These are phyloP conservation scores for Naematelia aurantialba DNA, from an alignment of 768 basidiomycete species.

Conservation along the genomic window DNA sequence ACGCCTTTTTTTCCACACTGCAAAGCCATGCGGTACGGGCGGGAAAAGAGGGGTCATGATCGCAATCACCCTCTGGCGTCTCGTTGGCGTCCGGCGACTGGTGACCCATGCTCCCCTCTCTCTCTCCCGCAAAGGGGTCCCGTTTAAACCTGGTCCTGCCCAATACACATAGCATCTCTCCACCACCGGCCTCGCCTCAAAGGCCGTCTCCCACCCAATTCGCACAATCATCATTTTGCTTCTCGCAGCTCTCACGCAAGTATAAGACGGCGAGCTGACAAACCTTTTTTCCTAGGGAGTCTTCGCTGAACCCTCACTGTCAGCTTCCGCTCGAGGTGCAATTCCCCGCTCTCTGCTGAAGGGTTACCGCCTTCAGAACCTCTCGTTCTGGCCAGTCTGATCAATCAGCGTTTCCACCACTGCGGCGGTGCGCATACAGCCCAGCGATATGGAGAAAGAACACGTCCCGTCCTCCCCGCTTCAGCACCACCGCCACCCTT, in stretches of 20 bases:
- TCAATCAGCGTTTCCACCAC: no score
- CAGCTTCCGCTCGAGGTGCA: no score
- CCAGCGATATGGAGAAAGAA: slow-evolving; percentile 25
- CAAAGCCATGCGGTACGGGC: background rate
- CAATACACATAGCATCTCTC: background rate
- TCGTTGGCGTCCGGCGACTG: background rate
- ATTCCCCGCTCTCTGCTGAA: background rate
- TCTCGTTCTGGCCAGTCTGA: no score
- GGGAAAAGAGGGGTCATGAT: background rate
- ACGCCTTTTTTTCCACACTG: background rate
- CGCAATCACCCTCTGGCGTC: background rate
- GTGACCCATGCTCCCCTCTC: background rate
- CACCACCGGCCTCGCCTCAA: background rate
- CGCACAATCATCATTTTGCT: background rate
- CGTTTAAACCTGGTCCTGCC: background rate
- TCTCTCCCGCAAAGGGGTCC: background rate
- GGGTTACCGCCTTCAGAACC: background rate
- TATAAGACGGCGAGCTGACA: background rate
- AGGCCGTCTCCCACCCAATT: background rate
- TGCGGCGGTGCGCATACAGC: background rate
- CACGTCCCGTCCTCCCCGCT: slow-evolving; percentile 31
- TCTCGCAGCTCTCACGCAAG: background rate
- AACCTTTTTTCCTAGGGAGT: background rate
- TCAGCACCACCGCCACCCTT: slow-evolving; percentile 24
- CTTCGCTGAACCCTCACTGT: no score